These are phyloP conservation scores for Tricholoma sp. DNA, from an alignment of 768 basidiomycete species.

Conservation along the genomic window DNA sequence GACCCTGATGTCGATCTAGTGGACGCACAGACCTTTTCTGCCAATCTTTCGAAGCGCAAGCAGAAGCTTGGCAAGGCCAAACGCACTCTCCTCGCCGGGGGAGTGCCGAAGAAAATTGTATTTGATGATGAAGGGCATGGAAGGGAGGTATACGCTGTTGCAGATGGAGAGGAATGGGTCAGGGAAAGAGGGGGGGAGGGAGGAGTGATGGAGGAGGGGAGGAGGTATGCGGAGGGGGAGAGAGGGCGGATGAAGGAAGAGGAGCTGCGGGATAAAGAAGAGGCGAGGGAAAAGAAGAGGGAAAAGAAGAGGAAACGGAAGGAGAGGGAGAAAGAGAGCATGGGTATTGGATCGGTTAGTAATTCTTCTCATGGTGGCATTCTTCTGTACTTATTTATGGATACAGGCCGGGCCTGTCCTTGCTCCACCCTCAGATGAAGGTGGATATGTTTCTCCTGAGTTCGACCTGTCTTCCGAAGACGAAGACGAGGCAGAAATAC, in stretches of 20 bases:
- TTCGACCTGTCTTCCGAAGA: constrained; percentile 43
- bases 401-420: constrained; percentile 30
- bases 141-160: constrained; percentile 81
- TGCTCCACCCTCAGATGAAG: constrained; percentile 29
- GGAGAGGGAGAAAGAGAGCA: constrained; percentile 36
- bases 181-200: constrained; percentile 56
- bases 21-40: constrained; percentile 24
- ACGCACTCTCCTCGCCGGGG: constrained; percentile 63
- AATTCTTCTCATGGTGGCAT: not conserved
- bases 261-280: constrained; percentile 73
- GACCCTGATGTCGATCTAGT: constrained; percentile 25
- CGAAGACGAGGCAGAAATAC: constrained; percentile 26
- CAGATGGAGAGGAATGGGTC: constrained; percentile 68
- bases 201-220: constrained; percentile 62
- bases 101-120: constrained; percentile 65
- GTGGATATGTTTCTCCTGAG: constrained; percentile 67
- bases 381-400: constrained; percentile 16
- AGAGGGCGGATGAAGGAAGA: constrained; percentile 62
- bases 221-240: constrained; percentile 70
- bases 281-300: constrained; percentile 81
- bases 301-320: constrained; percentile 81
- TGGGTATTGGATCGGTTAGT: constrained; percentile 16
- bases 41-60: constrained; percentile 83
- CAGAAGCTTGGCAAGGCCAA: constrained; percentile 69
- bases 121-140: constrained; percentile 87